Percentiles rank a stretch among this genome's conserved stretches.
Evolutionary conservation across 2,329 filamentous ascomycete genomes (phyloP).

Genomic region (Orbilia blumenaviensis): DNA sequence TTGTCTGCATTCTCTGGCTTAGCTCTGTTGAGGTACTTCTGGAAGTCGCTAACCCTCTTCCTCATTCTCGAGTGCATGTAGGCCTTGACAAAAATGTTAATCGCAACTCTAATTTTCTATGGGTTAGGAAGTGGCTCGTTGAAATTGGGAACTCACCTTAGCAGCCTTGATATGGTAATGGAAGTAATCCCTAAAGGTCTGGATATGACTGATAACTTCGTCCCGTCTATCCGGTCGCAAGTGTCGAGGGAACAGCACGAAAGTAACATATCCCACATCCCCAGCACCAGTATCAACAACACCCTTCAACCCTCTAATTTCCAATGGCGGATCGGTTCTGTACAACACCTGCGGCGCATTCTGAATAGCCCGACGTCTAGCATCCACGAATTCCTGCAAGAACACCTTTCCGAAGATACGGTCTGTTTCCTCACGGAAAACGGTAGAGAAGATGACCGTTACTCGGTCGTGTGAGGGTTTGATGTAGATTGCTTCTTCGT

Average conservation of each 20-base stretch:
- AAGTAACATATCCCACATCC: slow-evolving; percentile 96
- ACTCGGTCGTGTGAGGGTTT: slow-evolving; percentile 97
- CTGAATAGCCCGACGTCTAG: slow-evolving; percentile 90
- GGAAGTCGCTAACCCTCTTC: slow-evolving; percentile 95
- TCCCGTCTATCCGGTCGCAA: slow-evolving; percentile 87
- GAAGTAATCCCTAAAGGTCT: slow-evolving; percentile 99
- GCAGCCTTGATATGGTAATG: slow-evolving; percentile 99
- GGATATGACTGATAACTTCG: slow-evolving; percentile 97
- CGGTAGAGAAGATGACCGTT: slow-evolving; percentile 97
- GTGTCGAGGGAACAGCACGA: slow-evolving; percentile 96
- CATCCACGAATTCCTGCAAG: slow-evolving; percentile 97
- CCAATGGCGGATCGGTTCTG: slow-evolving; percentile 90
- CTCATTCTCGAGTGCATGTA: slow-evolving; percentile 99
- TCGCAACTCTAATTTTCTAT: neutral
- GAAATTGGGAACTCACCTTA: slow-evolving; percentile 68
- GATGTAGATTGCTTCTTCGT: slow-evolving; percentile 98
- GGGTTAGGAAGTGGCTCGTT: neutral
- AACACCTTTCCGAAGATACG: slow-evolving; percentile 98
- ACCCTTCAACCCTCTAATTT: slow-evolving; percentile 87
- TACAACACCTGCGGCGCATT: slow-evolving; percentile 98
- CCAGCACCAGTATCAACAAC: slow-evolving; percentile 75
- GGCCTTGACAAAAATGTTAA: slow-evolving; percentile 65
- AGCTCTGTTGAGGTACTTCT: slow-evolving; percentile 96
- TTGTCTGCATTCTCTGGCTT: slow-evolving; percentile 89
- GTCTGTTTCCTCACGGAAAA: slow-evolving; percentile 98